These are phyloP conservation scores for Ogataea pilisensis DNA, from an alignment of 805 yeast genomes.

Conservation along the genomic window DNA sequence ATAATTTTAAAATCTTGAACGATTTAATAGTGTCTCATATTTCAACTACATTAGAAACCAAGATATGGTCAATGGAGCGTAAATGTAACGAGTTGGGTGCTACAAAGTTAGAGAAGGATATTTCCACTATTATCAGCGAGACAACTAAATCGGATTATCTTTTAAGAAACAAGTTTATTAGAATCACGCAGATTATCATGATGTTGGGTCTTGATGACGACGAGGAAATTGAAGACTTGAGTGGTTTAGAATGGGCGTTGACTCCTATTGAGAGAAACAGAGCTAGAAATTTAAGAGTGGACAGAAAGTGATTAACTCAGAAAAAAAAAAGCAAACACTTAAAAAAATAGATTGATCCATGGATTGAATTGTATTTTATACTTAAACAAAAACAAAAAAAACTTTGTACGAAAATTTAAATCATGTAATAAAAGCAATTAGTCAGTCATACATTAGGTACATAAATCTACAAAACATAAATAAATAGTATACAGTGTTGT, in stretches of 20 bases:
- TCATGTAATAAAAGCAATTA: too few relatives aligned
- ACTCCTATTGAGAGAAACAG: conserved; percentile 70
- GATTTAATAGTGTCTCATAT: conserved; percentile 48
- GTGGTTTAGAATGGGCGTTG: conserved; percentile 58
- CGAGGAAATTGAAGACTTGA: conserved; percentile 32
- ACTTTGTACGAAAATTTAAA: too few relatives aligned
- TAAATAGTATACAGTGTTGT: too few relatives aligned
- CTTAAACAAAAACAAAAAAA: not conserved
- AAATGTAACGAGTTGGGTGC: conserved; percentile 81
- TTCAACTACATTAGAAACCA: conserved; percentile 57
- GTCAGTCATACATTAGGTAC: too few relatives aligned
- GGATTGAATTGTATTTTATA: too few relatives aligned
- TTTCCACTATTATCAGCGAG: conserved; percentile 67
- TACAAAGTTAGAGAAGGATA: conserved; percentile 75
- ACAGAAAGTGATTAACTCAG: conserved; percentile 18
- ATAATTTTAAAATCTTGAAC: conserved; percentile 48
- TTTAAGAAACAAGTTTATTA: conserved; percentile 70
- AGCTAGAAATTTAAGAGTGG: conserved; percentile 55
- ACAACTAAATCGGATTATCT: conserved; percentile 70
- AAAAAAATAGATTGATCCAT: not conserved
- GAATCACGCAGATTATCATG: conserved; percentile 81
- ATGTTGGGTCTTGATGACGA: conserved; percentile 79
- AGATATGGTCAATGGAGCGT: conserved; percentile 60
- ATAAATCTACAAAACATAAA: too few relatives aligned
- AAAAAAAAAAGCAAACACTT: not conserved